Evolutionary conservation across 2,329 filamentous ascomycete species (phyloP).

Genomic region (Paramyrothecium roridum): DNA sequence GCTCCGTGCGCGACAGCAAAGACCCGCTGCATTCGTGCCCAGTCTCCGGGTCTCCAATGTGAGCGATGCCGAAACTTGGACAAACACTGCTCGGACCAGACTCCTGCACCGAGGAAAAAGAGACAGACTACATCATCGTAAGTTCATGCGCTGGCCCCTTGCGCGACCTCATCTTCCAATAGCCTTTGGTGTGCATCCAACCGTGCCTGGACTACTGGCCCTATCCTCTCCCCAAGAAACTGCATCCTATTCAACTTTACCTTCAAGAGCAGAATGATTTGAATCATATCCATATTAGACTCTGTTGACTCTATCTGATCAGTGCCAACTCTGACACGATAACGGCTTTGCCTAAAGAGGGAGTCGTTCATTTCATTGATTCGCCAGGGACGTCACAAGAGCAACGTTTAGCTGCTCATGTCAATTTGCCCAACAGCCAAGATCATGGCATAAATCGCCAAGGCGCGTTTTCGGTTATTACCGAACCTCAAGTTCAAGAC

Average conservation of each 20-base stretch:
- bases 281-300: too few relatives aligned
- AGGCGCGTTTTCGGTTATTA: background rate
- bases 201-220: constrained; percentile 2
- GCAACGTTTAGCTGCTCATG: too few relatives aligned
- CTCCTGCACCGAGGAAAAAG: constrained; percentile 7
- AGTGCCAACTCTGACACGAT: too few relatives aligned
- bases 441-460: too few relatives aligned
- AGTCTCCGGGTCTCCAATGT: constrained; percentile 1
- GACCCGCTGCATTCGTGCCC: constrained; percentile 6
- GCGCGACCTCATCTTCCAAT: constrained; percentile 1
- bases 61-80: constrained; percentile 7
- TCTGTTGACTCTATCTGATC: too few relatives aligned
- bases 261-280: too few relatives aligned
- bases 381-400: too few relatives aligned
- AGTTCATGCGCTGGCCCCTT: background rate
- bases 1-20: constrained; percentile 8
- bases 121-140: constrained; percentile 3
- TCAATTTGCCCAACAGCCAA: too few relatives aligned
- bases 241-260: too few relatives aligned
- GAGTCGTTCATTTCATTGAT: too few relatives aligned
- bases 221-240: too few relatives aligned
- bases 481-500: background rate
- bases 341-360: too few relatives aligned
- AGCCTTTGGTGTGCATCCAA: background rate
- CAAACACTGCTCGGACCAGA: constrained; percentile 3